Evolutionary conservation across 495 filamentous ascomycete genomes (phyloP).

Genomic region (Penicillium parvum): DNA sequence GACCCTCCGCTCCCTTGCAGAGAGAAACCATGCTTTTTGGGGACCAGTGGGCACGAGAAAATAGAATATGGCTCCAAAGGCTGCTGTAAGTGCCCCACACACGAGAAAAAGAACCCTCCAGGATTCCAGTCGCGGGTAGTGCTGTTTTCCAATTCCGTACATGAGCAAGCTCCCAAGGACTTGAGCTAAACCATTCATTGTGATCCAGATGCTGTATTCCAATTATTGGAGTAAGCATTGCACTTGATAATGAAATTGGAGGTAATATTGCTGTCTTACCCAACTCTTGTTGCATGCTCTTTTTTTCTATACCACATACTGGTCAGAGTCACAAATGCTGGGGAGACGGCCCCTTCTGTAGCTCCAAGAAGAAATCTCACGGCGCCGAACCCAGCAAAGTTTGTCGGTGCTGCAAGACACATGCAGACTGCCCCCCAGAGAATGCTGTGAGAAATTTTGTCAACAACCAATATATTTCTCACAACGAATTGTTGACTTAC

Average conservation of each 20-base stretch:
- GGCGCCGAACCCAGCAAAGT: slow-evolving; percentile 42
- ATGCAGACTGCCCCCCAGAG: slow-evolving; percentile 47
- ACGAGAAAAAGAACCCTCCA: slow-evolving; percentile 58
- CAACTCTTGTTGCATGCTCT: slow-evolving; percentile 49
- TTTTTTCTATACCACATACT: slow-evolving; percentile 39
- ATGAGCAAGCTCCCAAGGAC: slow-evolving; percentile 51
- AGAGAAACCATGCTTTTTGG: too few species aligned
- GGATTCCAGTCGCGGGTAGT: slow-evolving; percentile 27
- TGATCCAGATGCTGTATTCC: slow-evolving; percentile 45
- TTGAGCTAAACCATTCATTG: slow-evolving; percentile 52
- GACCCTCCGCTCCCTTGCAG: too few species aligned
- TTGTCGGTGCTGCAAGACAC: slow-evolving; percentile 42
- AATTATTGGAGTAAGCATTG: slow-evolving; percentile 25
- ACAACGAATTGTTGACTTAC: slow-evolving; percentile 6
- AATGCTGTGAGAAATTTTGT: slow-evolving; percentile 18
- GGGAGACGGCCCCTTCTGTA: slow-evolving; percentile 42
- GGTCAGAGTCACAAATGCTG: slow-evolving; percentile 20
- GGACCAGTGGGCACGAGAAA: slow-evolving; percentile 48
- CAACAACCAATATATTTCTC: background rate
- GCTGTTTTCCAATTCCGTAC: slow-evolving; percentile 50
- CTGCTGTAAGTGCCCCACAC: slow-evolving; percentile 51
- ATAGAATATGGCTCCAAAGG: slow-evolving; percentile 44
- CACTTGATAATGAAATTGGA: too few species aligned
- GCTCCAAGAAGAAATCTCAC: slow-evolving; percentile 47
- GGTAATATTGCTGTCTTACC: too few species aligned